Conservation (phyloP, 495 filamentous ascomycete species). For the Xylaria palmicola region DNA sequence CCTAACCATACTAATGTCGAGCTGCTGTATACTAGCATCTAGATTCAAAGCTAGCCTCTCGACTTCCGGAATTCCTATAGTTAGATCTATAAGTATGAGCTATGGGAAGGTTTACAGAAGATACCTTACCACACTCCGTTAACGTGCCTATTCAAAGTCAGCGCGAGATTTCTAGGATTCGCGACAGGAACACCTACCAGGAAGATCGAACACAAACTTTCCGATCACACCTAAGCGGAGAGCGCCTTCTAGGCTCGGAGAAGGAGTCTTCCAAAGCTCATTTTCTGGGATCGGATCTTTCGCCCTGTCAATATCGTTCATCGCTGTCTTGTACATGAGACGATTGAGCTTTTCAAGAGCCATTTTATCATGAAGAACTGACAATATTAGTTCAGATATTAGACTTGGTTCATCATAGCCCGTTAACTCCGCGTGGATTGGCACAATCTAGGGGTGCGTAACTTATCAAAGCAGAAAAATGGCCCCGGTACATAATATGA, state of each 20-base stretch:
- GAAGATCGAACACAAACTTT: not conserved
- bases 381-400: not conserved
- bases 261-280: not conserved
- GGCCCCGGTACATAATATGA: too few species aligned
- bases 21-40: not conserved
- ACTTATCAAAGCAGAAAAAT: too few species aligned
- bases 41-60: not conserved
- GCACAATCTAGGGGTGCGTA: not conserved
- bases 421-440: too few species aligned
- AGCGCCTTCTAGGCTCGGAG: conserved; percentile 1
- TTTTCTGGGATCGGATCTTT: not conserved
- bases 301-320: conserved; percentile 7
- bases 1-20: not conserved
- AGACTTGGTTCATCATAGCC: too few species aligned
- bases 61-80: not conserved
- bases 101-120: not conserved
- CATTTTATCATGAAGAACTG: conserved; percentile 7
- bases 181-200: not conserved
- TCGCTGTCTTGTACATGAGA: conserved; percentile 11
- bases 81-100: not conserved
- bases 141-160: not conserved
- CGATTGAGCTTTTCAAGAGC: conserved; percentile 16
- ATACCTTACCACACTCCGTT: conserved; percentile 4
- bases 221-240: not conserved
- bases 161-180: not conserved